Base-by-base conservation (phyloP, 176 grass and related monocot genomes). In the Cocos nucifera region DNA sequence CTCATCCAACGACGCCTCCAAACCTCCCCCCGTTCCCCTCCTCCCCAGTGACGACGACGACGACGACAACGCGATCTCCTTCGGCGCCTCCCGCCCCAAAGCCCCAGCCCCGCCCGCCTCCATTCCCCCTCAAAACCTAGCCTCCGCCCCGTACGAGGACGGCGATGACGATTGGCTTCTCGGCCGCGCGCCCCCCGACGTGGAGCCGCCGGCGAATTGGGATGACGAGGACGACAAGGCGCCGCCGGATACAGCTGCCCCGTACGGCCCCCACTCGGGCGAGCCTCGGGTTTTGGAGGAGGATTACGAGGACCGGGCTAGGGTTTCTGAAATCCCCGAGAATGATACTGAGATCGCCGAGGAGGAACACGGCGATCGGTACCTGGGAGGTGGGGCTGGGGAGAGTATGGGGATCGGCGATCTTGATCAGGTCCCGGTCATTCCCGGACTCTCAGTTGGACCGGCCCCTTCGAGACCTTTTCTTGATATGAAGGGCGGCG, bases 91-190 rank as follows among this genome's bases (percentile, higher is more conserved):
- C 24, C 17, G 30, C 56, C 51, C 69, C 26, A 44, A 44, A 12
- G 20, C 53, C 22, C 69, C 20, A 24, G 23, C n/a, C 3, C 21
- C 17, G 4, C 2, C 10, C 35, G 9, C 35, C 35, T 68, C 53
- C 10, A 56, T 10, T 50, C 35, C 20, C 58, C 19, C 6, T 23
- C 75, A 72, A 63, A 75, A 80, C 62, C 67, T 79, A 82, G 54
- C 49, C 58, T 66, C n/a, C 15, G 52, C 57, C n/a, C 51, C 59
- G 24, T 66, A 58, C 6, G 81, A 4, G 17, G 86, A 77, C 0
- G 72, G 59, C 0, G 85, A 86, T 15, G 93, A 92, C 2, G 94
- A 86, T 50, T 93, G 94, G 93, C 52, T 98, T 8, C 79, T 88
- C 15, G 93, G 70, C 57, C 72, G 64, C 64, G 66, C 63, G 8